phyloP scores from a whole-genome alignment of 1,139 yeast species.

The Kodamaea suecica region DNA sequence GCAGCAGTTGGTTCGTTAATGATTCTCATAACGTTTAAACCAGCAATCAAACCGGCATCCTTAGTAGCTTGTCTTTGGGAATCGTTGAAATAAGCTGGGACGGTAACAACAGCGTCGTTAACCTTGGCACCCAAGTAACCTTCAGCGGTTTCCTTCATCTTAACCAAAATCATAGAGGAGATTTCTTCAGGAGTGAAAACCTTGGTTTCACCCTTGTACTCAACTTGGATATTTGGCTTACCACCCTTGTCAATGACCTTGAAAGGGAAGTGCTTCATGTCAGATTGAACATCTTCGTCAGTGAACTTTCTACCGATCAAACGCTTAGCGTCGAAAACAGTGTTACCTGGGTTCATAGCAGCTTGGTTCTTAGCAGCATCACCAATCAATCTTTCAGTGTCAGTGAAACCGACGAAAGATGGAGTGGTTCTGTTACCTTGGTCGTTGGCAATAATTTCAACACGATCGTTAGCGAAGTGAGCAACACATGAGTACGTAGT shows the following conservation, averaged over 20 bases:
- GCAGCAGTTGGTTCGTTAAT: constrained; percentile 65
- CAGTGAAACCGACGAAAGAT: constrained; percentile 66
- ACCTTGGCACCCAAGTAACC: constrained; percentile 58
- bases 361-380: constrained; percentile 74
- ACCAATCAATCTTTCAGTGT: constrained; percentile 65
- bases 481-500: constrained; percentile 85
- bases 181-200: constrained; percentile 65
- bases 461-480: constrained; percentile 67
- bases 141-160: constrained; percentile 70
- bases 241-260: constrained; percentile 54
- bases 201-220: constrained; percentile 63
- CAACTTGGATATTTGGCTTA: constrained; percentile 60
- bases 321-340: constrained; percentile 68
- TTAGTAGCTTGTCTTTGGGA: constrained; percentile 64
- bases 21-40: constrained; percentile 57
- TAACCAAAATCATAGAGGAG: constrained; percentile 61
- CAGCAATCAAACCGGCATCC: constrained; percentile 62
- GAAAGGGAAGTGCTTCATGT: constrained; percentile 64
- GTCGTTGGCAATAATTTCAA: constrained; percentile 67
- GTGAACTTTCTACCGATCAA: constrained; percentile 63
- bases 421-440: constrained; percentile 75
- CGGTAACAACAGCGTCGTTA: constrained; percentile 74
- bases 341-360: constrained; percentile 64
- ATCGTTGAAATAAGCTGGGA: constrained; percentile 61
- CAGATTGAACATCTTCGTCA: constrained; percentile 56